These are phyloP conservation scores for Lachancea cidri DNA, from an alignment of 805 yeast genomes.

Conservation along the genomic window DNA sequence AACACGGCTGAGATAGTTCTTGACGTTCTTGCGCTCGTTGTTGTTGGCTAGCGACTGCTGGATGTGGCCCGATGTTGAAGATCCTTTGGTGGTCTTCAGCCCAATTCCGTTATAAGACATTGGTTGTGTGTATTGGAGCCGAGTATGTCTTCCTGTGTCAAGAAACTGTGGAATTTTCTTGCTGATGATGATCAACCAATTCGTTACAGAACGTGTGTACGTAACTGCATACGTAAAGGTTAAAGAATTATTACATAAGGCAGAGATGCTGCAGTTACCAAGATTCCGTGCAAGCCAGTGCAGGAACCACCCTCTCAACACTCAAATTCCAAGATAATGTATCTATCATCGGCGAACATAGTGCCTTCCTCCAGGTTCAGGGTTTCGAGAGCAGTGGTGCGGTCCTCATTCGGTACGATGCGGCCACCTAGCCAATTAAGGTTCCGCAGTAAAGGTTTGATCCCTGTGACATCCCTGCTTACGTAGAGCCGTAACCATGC, in stretches of 20 bases:
- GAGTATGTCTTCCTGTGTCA: too few relatives aligned
- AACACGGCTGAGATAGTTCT: slow-evolving; percentile 7
- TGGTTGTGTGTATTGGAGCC: not conserved
- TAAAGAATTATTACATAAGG: too few relatives aligned
- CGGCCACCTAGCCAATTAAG: slow-evolving; percentile 32
- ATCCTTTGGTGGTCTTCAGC: slow-evolving; percentile 30
- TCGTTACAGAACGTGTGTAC: too few relatives aligned
- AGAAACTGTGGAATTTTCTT: too few relatives aligned
- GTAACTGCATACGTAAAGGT: not conserved
- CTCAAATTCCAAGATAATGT: slow-evolving; percentile 28
- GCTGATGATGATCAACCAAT: too few relatives aligned
- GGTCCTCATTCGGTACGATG: slow-evolving; percentile 23
- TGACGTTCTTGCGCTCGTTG: slow-evolving; percentile 7
- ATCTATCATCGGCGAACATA: slow-evolving; percentile 25
- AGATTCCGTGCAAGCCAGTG: not conserved
- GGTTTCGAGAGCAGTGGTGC: slow-evolving; percentile 9
- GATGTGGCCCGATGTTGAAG: slow-evolving; percentile 32
- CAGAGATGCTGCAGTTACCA: too few relatives aligned
- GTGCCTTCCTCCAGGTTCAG: slow-evolving; percentile 12
- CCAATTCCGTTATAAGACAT: slow-evolving; percentile 33
- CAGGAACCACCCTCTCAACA: slow-evolving; percentile 12
- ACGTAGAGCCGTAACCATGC: slow-evolving; percentile 22
- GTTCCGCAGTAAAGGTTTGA: slow-evolving; percentile 22
- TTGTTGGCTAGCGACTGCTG: slow-evolving; percentile 27
- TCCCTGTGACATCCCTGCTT: slow-evolving; percentile 15